These are phyloP conservation scores for Mortierella sp. DNA, from an alignment of 371 early-diverging fungal species.

Conservation along the genomic window DNA sequence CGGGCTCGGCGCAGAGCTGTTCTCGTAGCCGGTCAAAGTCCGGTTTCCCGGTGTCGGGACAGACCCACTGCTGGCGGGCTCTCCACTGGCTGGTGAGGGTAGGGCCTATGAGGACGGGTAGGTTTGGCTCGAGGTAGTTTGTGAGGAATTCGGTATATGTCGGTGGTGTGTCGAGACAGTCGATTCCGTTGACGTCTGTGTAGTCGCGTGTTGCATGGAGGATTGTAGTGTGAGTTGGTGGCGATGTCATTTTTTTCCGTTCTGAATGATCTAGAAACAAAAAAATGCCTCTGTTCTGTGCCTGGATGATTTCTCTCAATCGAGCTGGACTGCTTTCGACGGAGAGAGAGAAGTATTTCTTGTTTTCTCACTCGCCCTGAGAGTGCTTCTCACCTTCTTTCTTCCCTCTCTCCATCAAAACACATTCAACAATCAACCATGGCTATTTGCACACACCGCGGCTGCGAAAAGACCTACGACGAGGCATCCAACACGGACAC, in stretches of 20 bases:
- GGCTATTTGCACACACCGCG: constrained; percentile 80
- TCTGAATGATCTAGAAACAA: constrained; percentile 42
- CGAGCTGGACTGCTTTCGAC: neutral
- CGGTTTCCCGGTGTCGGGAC: constrained; percentile 29
- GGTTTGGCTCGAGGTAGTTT: constrained; percentile 68
- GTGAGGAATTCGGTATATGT: constrained; percentile 66
- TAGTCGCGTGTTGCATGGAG: constrained; percentile 48
- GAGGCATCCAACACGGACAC: constrained; percentile 78
- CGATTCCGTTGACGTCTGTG: constrained; percentile 35
- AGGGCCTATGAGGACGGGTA: constrained; percentile 74
- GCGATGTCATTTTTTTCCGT: constrained; percentile 12
- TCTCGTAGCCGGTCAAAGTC: constrained; percentile 22
- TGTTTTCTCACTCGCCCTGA: neutral
- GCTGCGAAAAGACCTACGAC: constrained; percentile 87
- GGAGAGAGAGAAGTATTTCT: neutral
- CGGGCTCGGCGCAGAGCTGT: constrained; percentile 50
- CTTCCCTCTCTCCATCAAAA: neutral
- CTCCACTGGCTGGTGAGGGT: constrained; percentile 68
- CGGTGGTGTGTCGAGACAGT: constrained; percentile 61
- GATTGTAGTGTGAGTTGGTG: constrained; percentile 8
- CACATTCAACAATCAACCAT: constrained; percentile 46
- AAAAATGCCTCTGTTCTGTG: neutral
- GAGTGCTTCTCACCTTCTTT: constrained; percentile 6
- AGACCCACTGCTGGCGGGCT: constrained; percentile 74
- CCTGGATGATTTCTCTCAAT: neutral